Evolutionary conservation across 768 basidiomycete genomes (phyloP).

Genomic region (Russula sp.): DNA sequence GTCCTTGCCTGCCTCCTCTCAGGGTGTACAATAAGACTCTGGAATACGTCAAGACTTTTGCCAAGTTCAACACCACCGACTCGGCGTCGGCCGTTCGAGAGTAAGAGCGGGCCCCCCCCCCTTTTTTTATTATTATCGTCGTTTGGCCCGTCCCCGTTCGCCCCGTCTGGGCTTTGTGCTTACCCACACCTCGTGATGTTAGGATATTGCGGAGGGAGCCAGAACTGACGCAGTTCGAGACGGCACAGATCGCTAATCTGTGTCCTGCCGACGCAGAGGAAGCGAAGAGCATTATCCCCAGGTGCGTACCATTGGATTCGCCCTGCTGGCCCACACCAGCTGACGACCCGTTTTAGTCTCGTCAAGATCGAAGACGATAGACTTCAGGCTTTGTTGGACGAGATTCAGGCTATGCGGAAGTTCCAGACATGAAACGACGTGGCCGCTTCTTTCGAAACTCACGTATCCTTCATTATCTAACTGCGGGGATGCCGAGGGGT

Average conservation of each 20-base stretch:
- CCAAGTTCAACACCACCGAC: constrained; percentile 83
- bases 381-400: constrained; percentile 74
- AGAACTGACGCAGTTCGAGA: constrained; percentile 82
- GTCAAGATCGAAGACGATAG: constrained; percentile 85
- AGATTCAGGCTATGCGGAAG: constrained; percentile 87
- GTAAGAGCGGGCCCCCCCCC: background rate
- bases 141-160: too few species aligned
- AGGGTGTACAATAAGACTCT: constrained; percentile 92
- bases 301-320: constrained; percentile 38
- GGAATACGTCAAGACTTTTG: constrained; percentile 87
- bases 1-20: too few species aligned
- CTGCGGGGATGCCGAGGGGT: background rate
- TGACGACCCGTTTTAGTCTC: constrained; percentile 42
- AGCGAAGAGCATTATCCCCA: constrained; percentile 86
- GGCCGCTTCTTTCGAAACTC: background rate
- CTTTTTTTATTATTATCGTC: too few species aligned
- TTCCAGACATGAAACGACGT: constrained; percentile 57
- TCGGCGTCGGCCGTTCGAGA: constrained; percentile 76
- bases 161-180: background rate
- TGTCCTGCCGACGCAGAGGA: constrained; percentile 87
- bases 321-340: background rate
- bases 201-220: constrained; percentile 78
- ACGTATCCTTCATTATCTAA: background rate
- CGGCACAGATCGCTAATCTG: constrained; percentile 87
- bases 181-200: constrained; percentile 12